Base-by-base conservation (phyloP, 2,329 filamentous ascomycete genomes). In the Reticulascus tulasneorum region DNA sequence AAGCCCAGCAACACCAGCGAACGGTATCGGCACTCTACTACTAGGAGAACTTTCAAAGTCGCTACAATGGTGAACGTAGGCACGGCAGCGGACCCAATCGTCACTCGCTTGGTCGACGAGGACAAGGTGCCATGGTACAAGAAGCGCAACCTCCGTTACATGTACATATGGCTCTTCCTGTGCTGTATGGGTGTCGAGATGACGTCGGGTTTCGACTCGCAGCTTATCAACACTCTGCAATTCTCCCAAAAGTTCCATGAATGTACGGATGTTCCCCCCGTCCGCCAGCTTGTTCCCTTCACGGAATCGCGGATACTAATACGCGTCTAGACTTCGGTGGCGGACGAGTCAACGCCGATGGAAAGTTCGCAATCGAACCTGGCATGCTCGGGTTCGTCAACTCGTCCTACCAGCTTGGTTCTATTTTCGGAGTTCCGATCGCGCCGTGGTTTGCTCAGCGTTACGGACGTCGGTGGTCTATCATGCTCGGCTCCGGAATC, bases 151-250 rank as follows among this genome's bases (percentile, higher is more conserved):
- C 58, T 77, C 20, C 62, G 73, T 27, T 40, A 50, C 4, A 59
- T 78, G 35, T 78, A 77, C 47, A 47, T 76, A 4, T 52, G 67
- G 35, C 59, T 77, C 33, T 69, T 77, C 27, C 63, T 69, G 9
- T 70, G 69, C 29, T 75, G 69, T 48, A 69, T 77, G 54, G 72
- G 73, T 34, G 71, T 77, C 15, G 73, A 77, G 52, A 73, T 74
- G 42, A 77, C 73, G 0, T 73, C 69, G 4, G 73, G 73, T 0
- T 77, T 76, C 35, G 73, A 77, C 47, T 71, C 66, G 4, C 71
- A 57, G 36, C 45, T 57, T n/a, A 56, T 57, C 48, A 66, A 65
- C 44, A 63, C 60, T 1, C 50, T 67, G 1, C 63, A 67, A 38
- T 61, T 66, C 39, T 54, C 60, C 16, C 48, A 51, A 29, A 18